A percentile compares a stretch with the other conserved stretches of the same genome.
Conservation (phyloP, 371 early-diverging fungal genomes). For the Funneliformis caledonium region DNA sequence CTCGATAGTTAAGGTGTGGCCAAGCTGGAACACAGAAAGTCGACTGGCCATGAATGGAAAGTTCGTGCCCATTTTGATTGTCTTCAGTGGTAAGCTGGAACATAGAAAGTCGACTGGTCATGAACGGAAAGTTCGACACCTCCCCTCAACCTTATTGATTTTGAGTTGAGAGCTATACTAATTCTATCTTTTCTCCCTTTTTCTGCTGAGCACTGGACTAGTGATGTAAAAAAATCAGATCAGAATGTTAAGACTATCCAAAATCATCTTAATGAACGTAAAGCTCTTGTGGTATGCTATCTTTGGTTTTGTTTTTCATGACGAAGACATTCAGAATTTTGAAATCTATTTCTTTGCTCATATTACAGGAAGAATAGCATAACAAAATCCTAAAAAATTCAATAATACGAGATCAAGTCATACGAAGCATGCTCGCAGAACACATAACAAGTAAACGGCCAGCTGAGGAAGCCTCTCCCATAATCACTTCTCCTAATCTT, state of each 20-base stretch:
- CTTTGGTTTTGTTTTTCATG: too few relatives aligned
- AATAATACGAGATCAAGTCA: constrained; percentile 33
- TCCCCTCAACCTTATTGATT: background rate
- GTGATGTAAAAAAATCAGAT: constrained; percentile 22
- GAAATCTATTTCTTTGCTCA: constrained; percentile 26
- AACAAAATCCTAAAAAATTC: constrained; percentile 35
- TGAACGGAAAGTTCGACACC: background rate
- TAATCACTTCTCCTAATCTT: too few relatives aligned
- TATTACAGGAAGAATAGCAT: constrained; percentile 34
- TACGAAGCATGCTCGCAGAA: constrained; percentile 15
- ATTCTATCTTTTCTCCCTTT: background rate
- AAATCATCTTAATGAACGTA: constrained; percentile 35
- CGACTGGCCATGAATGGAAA: too few relatives aligned
- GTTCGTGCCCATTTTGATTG: too few relatives aligned
- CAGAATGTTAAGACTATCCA: constrained; percentile 31
- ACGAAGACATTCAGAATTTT: constrained; percentile 31
- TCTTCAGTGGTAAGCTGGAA: too few relatives aligned
- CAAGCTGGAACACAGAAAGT: too few relatives aligned
- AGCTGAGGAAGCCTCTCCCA: too few relatives aligned
- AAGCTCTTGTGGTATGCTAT: constrained; percentile 36
- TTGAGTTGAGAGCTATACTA: background rate
- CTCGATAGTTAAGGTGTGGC: too few relatives aligned
- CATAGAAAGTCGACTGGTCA: too few relatives aligned
- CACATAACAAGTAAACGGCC: too few relatives aligned
- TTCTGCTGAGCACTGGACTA: constrained; percentile 11